A percentile compares a stretch with the other conserved stretches of the same genome.
Conservation (phyloP, 208 protist species). For the Tritrichomonas musculus region DNA sequence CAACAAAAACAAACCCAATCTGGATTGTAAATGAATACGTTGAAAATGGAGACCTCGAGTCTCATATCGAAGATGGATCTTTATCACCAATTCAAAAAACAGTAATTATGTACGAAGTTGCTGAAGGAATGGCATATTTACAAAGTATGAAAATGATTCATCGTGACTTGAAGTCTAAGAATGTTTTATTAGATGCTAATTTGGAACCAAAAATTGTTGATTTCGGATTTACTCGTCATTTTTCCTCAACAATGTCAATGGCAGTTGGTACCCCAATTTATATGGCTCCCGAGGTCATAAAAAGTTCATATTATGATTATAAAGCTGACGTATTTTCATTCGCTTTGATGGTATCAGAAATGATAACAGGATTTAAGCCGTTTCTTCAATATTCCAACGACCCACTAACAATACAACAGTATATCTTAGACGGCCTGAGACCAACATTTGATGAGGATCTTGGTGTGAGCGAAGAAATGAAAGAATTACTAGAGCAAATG, state of each 20-base stretch:
- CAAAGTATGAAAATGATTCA: neutral
- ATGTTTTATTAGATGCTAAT: neutral
- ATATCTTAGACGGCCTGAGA: neutral
- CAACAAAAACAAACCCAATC: neutral
- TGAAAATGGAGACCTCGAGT: neutral
- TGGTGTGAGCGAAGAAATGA: neutral
- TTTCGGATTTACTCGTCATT: neutral
- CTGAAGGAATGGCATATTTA: neutral
- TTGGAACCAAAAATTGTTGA: neutral
- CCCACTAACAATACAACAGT: neutral
- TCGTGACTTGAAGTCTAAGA: neutral
- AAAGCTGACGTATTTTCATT: neutral
- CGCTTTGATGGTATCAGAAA: neutral
- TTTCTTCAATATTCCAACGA: neutral
- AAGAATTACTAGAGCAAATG: neutral
- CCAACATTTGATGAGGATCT: neutral
- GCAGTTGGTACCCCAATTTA: slow-evolving; percentile 9
- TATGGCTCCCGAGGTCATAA: slow-evolving; percentile 19
- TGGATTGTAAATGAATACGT: neutral
- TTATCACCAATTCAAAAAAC: neutral
- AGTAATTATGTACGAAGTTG: neutral
- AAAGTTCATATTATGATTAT: neutral
- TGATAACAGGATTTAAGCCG: neutral
- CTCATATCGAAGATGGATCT: neutral
- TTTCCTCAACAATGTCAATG: neutral